A percentile compares a stretch with the other conserved stretches of the same genome.
Evolutionary conservation across 768 basidiomycete species (phyloP).

Genomic region (Calocera viscosa): DNA sequence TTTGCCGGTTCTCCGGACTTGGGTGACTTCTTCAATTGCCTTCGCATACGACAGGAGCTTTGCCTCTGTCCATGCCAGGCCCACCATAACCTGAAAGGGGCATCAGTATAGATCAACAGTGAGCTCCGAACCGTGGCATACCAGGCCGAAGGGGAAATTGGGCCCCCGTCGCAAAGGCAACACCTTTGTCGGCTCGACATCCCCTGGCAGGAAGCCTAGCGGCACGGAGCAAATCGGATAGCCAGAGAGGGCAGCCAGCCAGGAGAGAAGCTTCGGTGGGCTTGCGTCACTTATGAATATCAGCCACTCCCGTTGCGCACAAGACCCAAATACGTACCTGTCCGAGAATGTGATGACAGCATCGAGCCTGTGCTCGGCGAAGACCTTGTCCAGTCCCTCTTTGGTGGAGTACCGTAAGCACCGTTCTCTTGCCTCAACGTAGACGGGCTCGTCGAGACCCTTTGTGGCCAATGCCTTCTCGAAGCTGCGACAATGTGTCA

Average conservation of each 20-base stretch:
- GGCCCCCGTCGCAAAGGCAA: not conserved
- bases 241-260: not conserved
- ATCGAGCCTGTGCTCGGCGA: not conserved
- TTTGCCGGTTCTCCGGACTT: conserved; percentile 36
- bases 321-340: not conserved
- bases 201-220: not conserved
- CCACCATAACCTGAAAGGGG: not conserved
- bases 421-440: not conserved
- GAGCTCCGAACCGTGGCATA: not conserved
- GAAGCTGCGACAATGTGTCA: not conserved
- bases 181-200: not conserved
- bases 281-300: not conserved
- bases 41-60: conserved; percentile 45
- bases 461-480: not conserved
- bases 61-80: conserved; percentile 29
- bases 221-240: not conserved
- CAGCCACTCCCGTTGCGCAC: not conserved
- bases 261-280: not conserved
- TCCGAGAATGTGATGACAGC: not conserved
- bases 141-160: not conserved
- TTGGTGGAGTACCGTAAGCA: not conserved
- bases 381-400: not conserved
- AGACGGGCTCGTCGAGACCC: not conserved
- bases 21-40: conserved; percentile 54
- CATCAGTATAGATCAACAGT: not conserved